phyloP scores from a whole-genome alignment of 108 stramenopile genomes.

The Cafeteria roenbergensis region DNA sequence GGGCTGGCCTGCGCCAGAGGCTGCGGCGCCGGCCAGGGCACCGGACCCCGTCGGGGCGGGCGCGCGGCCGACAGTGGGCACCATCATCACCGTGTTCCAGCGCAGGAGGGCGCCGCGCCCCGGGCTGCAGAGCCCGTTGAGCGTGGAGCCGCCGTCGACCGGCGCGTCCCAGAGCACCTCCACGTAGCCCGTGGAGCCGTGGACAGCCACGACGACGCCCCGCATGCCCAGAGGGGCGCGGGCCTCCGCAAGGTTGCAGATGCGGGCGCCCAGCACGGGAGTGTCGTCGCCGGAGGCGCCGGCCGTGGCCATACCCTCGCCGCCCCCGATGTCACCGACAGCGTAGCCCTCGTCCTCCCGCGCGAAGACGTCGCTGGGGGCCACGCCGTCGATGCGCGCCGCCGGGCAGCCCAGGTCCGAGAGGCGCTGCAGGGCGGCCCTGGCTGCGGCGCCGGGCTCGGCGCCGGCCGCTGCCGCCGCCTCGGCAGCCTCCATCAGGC shows the following conservation, averaged over 20 bases:
- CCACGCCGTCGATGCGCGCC: conserved; percentile 16
- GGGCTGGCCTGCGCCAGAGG: no score
- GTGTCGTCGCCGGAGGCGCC: neutral
- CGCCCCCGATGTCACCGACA: neutral
- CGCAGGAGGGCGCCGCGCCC: conserved; percentile 80
- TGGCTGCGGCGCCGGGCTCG: no score
- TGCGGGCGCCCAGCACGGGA: conserved; percentile 77
- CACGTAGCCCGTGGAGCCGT: conserved; percentile 75
- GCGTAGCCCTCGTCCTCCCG: conserved; percentile 2
- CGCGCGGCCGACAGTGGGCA: neutral
- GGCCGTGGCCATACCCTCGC: neutral
- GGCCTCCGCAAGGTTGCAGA: conserved; percentile 69
- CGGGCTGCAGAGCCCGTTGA: conserved; percentile 81
- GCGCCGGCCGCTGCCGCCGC: no score
- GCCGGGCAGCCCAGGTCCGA: no score
- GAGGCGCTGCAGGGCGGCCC: no score
- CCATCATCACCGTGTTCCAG: conserved; percentile 58
- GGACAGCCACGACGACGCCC: conserved; percentile 86
- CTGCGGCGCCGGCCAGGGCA: no score
- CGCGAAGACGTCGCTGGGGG: conserved; percentile 16
- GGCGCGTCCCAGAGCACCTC: conserved; percentile 97
- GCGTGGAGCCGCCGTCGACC: conserved; percentile 76
- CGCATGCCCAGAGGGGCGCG: conserved; percentile 86
- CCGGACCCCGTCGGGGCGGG: neutral
- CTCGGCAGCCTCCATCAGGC: no score